Evolutionary conservation across 306 rosid species (phyloP).

Genomic region (cucumber (Cucumis sativus)): DNA sequence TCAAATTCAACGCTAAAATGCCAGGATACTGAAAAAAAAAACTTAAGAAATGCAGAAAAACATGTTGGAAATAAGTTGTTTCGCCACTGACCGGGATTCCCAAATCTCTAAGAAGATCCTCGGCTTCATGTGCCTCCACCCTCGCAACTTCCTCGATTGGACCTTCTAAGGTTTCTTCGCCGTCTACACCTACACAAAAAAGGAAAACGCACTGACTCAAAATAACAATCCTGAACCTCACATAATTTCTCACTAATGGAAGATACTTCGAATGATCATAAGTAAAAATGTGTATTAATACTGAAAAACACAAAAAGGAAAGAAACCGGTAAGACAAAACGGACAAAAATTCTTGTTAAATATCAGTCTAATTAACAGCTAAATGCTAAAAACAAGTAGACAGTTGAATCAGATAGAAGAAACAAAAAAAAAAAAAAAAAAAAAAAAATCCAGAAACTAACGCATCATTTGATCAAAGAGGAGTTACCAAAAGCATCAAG

Average conservation of each 20-base stretch:
- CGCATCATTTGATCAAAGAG: not conserved
- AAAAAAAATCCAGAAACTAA: not conserved
- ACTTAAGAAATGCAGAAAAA: not conserved
- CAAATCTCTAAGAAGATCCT: conserved; percentile 57
- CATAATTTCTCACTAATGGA: not conserved
- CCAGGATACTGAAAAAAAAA: not conserved
- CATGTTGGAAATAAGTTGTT: conserved; percentile 9
- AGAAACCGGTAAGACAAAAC: not conserved
- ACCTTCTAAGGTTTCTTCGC: conserved; percentile 52
- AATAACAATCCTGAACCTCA: not conserved
- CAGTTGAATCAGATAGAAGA: not conserved
- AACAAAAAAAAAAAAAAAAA: not conserved
- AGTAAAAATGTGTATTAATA: not conserved
- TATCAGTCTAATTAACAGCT: not conserved
- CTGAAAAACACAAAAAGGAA: not conserved
- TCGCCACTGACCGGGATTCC: conserved; percentile 59
- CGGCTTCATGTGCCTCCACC: conserved; percentile 70
- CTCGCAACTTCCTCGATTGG: conserved; percentile 92
- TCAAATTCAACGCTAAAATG: not conserved
- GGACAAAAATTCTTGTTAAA: not conserved
- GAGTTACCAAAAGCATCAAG: conserved; percentile 58
- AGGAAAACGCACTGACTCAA: not conserved
- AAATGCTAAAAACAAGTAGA: not conserved
- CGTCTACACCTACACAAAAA: conserved; percentile 48
- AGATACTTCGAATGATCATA: not conserved